These are phyloP conservation scores for Fusarium ramigenum DNA, from an alignment of 2,329 filamentous ascomycete species.

Conservation along the genomic window DNA sequence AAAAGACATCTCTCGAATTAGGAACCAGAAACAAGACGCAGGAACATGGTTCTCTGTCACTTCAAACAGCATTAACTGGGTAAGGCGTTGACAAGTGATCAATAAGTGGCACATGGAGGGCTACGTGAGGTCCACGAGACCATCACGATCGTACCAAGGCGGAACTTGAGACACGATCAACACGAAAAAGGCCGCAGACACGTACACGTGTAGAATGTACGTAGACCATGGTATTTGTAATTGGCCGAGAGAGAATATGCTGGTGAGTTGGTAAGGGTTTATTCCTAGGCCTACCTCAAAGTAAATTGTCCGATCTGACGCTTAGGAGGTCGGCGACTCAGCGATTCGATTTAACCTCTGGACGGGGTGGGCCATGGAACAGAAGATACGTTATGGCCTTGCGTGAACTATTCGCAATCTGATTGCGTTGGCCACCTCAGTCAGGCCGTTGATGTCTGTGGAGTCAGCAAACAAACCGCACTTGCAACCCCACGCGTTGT, in stretches of 20 bases:
- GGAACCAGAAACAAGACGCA: background rate
- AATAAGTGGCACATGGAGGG: constrained; percentile 31
- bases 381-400: background rate
- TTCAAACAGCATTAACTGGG: background rate
- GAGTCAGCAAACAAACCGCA: background rate
- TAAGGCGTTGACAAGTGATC: constrained; percentile 20
- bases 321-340: background rate
- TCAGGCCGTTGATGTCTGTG: background rate
- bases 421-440: background rate
- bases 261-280: background rate
- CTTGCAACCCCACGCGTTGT: background rate
- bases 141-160: constrained; percentile 22
- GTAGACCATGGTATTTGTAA: background rate
- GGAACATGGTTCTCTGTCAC: background rate
- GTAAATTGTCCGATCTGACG: background rate
- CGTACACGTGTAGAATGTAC: constrained; percentile 26
- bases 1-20: background rate
- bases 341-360: background rate
- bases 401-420: background rate
- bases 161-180: constrained; percentile 24
- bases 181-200: constrained; percentile 5
- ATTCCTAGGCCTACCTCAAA: background rate
- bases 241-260: background rate
- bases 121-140: constrained; percentile 27
- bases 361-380: background rate